Evolutionary conservation across 2,329 filamentous ascomycete genomes (phyloP).

Genomic region (Talaromyces verruculosus): DNA sequence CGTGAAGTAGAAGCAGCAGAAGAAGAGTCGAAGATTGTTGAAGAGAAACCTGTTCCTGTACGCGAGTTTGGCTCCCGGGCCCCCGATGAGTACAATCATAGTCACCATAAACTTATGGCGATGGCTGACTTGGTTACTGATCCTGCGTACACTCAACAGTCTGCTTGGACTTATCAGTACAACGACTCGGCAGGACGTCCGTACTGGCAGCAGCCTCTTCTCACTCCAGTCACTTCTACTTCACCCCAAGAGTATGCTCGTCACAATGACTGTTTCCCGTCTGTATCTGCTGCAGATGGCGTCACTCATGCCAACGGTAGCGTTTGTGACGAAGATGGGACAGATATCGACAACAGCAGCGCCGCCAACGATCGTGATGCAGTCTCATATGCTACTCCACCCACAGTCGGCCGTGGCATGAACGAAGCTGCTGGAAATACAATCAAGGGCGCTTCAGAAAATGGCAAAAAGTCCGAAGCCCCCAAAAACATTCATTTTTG

Average conservation of each 20-base stretch:
- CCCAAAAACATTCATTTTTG: background rate
- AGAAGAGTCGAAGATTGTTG: background rate
- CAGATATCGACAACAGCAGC: background rate
- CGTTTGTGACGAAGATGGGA: slow-evolving; percentile 1
- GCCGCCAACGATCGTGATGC: background rate
- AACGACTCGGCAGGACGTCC: background rate
- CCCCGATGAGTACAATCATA: slow-evolving; percentile 13
- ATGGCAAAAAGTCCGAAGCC: background rate
- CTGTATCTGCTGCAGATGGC: slow-evolving; percentile 4
- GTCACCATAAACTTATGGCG: slow-evolving; percentile 13
- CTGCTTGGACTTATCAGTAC: slow-evolving; percentile 7
- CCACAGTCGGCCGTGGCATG: background rate
- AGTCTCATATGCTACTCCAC: background rate
- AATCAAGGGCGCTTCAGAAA: background rate
- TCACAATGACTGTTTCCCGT: slow-evolving; percentile 1
- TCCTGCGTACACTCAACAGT: slow-evolving; percentile 9
- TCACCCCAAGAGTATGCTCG: background rate
- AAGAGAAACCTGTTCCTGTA: background rate
- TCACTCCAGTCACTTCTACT: background rate
- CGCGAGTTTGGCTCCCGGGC: background rate
- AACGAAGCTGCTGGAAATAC: background rate
- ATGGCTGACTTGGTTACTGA: slow-evolving; percentile 15
- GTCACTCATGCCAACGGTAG: background rate
- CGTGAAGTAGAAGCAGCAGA: background rate
- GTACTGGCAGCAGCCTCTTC: slow-evolving; percentile 1